These are phyloP conservation scores for Fagopyrum tataricum DNA, from an alignment of 148 eudicot species.

Conservation along the genomic window DNA sequence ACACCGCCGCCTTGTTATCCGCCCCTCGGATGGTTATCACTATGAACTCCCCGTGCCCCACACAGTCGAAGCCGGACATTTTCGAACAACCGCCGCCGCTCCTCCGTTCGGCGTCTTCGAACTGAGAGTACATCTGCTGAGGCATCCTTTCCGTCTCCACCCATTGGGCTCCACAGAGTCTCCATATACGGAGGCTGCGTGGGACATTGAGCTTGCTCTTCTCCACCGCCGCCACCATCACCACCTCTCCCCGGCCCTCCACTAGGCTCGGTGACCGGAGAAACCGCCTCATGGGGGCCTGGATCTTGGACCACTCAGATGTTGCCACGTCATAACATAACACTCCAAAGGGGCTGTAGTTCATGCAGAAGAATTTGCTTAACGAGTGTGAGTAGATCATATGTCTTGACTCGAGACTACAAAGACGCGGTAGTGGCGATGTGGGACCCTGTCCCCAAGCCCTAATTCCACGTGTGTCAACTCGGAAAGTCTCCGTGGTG, in stretches of 20 bases:
- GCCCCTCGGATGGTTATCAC: slow-evolving; percentile 43
- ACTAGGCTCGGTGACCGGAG: slow-evolving; percentile 70
- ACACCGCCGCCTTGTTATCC: slow-evolving; percentile 47
- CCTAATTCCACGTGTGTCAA: slow-evolving; percentile 60
- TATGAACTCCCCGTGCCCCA: slow-evolving; percentile 70
- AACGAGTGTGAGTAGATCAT: slow-evolving; percentile 36
- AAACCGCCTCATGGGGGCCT: slow-evolving; percentile 89
- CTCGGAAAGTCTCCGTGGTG: slow-evolving; percentile 65
- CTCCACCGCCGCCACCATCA: slow-evolving; percentile 72
- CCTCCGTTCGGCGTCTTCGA: slow-evolving; percentile 54
- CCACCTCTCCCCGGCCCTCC: slow-evolving; percentile 39
- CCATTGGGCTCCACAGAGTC: slow-evolving; percentile 67
- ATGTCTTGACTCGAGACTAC: slow-evolving; percentile 67
- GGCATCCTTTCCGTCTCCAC: slow-evolving; percentile 94
- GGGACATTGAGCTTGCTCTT: slow-evolving; percentile 93
- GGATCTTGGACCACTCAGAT: slow-evolving; percentile 72
- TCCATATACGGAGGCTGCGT: slow-evolving; percentile 68
- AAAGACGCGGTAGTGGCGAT: slow-evolving; percentile 66
- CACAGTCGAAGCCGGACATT: slow-evolving; percentile 54
- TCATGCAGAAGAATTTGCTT: slow-evolving; percentile 78
- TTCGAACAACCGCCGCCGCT: neutral
- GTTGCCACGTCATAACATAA: slow-evolving; percentile 40
- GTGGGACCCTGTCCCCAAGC: slow-evolving; percentile 24
- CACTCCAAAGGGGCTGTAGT: slow-evolving; percentile 72
- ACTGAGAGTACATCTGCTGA: slow-evolving; percentile 61